Conservation (phyloP, 2,329 filamentous ascomycete species). For the Aspergillus latus region DNA sequence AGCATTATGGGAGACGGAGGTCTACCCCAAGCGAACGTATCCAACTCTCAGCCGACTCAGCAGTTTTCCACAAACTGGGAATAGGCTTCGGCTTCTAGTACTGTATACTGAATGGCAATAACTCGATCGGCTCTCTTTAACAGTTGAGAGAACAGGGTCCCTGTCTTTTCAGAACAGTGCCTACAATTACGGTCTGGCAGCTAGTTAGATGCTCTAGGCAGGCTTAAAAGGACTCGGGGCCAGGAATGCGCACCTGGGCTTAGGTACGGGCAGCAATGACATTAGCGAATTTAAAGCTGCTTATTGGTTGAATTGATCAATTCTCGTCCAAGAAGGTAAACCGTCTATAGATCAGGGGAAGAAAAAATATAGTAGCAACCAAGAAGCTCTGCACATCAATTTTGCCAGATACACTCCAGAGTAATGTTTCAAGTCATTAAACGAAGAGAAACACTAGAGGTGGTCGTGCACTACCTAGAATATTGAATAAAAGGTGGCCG, state of each 20-base stretch:
- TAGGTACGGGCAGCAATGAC: neutral
- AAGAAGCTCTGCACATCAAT: neutral
- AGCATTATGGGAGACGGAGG: constrained; percentile 5
- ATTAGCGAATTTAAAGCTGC: neutral
- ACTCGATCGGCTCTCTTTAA: neutral
- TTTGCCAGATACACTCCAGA: neutral
- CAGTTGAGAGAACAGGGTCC: neutral
- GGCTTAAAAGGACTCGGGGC: neutral
- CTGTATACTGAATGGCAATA: neutral
- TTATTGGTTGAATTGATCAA: neutral
- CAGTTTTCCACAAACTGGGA: neutral
- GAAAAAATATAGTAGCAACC: neutral
- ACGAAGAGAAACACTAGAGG: neutral
- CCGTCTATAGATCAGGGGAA: neutral
- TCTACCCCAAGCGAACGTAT: neutral
- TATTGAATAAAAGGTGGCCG: neutral
- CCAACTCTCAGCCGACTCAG: too few relatives aligned
- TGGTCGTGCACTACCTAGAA: neutral
- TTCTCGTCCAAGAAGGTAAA: neutral
- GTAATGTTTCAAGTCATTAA: neutral
- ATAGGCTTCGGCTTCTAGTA: neutral
- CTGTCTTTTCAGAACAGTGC: neutral
- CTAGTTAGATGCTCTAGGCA: neutral
- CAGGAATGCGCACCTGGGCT: neutral
- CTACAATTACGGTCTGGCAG: constrained; percentile 2